Evolutionary conservation across 2,329 filamentous ascomycete species (phyloP), one percentile per base, ranked within the genome.

Genomic region (Paecilomyces dactylethromorphus): DNA sequence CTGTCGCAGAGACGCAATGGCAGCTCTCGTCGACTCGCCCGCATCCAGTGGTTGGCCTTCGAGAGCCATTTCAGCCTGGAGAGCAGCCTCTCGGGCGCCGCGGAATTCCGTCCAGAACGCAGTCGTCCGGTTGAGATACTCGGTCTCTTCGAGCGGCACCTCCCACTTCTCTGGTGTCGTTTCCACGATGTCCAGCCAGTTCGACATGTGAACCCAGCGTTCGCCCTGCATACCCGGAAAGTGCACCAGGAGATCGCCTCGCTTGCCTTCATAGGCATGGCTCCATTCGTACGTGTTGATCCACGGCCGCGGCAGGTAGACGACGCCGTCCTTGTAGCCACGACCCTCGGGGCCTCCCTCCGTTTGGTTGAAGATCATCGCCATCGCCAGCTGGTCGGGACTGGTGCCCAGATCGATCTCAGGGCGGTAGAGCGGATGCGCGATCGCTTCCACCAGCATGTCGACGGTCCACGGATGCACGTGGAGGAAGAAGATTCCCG

Each of bases 401-500:
- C 29, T 60, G 29, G 33, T 39, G 4, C 57, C 63, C 3, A 66
- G 59, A 50, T 61, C 60, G 21, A 58, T 54, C 11, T 66, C 61
- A 2, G 69, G 69, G 2, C 61, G 62, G 45, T 65, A 68, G 7
- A 60, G 45, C 8, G 64, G 65, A 56, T 67, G 65, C 12, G 64
- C 68, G n/a, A 71, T 61, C 12, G 62, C 58, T 52, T 68, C 64
- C 21, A 66, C 59, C 3, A 74, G 62, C 33, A 71, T 59, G 32
- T 65, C 63, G 51, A 73, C 62, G 12, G 66, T 69, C 71, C 69
- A 73, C 21, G 66, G 61, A 55, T 68, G 63, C 33, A 73, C 67
- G 15, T 68, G 66, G 31, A 74, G 59, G 55, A 73, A 66, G 57
- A 73, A 67, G 7, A 71, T 65, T 1, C 71, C 71, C 11, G 66